These are phyloP conservation scores for Actinomortierella wolfii DNA, from an alignment of 371 early-diverging fungal species.

Conservation along the genomic window DNA sequence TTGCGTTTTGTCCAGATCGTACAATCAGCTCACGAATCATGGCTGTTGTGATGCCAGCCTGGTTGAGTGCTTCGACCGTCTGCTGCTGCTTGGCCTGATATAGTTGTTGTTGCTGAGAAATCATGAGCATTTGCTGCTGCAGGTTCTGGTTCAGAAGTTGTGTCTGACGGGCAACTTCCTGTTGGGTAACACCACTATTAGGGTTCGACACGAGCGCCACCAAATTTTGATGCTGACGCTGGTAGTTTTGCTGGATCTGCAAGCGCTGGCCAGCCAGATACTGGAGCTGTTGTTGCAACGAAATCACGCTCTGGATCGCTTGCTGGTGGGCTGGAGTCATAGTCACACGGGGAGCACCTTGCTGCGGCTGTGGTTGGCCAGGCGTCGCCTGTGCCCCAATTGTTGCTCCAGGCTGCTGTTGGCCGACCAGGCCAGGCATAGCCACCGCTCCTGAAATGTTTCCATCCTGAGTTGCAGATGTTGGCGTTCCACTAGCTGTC, in stretches of 20 bases:
- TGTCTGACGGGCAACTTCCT: conserved; percentile 14
- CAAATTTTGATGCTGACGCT: conserved; percentile 24
- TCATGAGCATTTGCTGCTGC: conserved; percentile 20
- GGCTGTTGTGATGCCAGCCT: conserved; percentile 27
- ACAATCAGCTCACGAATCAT: conserved; percentile 35
- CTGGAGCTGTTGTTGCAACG: conserved; percentile 37
- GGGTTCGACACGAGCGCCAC: conserved; percentile 16
- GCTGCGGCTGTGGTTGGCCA: not conserved
- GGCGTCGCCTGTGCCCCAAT: not conserved
- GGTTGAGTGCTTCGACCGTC: conserved; percentile 14
- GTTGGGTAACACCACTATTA: conserved; percentile 5
- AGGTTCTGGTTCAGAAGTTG: conserved; percentile 14
- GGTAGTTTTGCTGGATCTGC: conserved; percentile 12
- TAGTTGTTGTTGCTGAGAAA: conserved; percentile 19
- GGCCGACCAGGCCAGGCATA: not conserved
- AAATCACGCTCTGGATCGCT: conserved; percentile 17
- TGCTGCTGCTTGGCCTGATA: conserved; percentile 17
- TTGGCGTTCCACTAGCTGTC: not conserved
- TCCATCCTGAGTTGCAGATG: not conserved
- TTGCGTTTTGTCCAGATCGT: conserved; percentile 20
- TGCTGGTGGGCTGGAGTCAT: conserved; percentile 17
- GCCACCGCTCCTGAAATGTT: not conserved
- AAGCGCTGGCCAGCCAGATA: conserved; percentile 4
- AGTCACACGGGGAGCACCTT: not conserved
- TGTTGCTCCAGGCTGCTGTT: not conserved